These are phyloP conservation scores for Limnomonas spitsbergensis DNA, from an alignment of 139 green algal species.

Conservation along the genomic window DNA sequence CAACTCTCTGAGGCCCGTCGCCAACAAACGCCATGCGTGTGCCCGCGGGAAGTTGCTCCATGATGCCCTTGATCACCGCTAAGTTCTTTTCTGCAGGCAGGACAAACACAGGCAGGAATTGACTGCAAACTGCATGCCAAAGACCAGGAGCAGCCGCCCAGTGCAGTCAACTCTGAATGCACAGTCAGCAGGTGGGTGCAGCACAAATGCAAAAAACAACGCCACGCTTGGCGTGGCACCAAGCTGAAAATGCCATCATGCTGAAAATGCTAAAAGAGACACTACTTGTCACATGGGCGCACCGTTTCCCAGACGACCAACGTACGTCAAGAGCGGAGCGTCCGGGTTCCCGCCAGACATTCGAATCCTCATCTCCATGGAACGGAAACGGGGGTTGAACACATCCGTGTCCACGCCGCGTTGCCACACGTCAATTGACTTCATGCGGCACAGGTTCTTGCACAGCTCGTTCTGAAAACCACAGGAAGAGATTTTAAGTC, in stretches of 20 bases:
- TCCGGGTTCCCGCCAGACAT: slow-evolving; percentile 72
- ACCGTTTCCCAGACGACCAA: slow-evolving; percentile 81
- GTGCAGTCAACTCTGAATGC: too few relatives aligned
- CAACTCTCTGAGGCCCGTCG: slow-evolving; percentile 72
- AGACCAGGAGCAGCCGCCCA: background rate
- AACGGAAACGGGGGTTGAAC: slow-evolving; percentile 60
- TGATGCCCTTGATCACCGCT: slow-evolving; percentile 55
- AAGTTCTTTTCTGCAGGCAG: slow-evolving; percentile 75
- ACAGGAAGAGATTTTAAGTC: background rate
- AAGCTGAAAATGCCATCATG: too few relatives aligned
- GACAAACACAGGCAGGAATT: background rate
- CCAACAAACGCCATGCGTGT: slow-evolving; percentile 78
- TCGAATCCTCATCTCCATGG: slow-evolving; percentile 59
- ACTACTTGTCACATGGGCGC: background rate
- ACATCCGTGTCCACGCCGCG: slow-evolving; percentile 79
- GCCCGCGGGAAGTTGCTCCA: slow-evolving; percentile 1
- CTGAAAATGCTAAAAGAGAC: too few relatives aligned
- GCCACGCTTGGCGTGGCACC: too few relatives aligned
- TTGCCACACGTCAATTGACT: slow-evolving; percentile 80
- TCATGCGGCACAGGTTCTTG: slow-evolving; percentile 34
- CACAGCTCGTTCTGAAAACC: slow-evolving; percentile 39
- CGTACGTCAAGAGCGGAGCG: slow-evolving; percentile 82
- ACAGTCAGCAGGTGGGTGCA: too few relatives aligned
- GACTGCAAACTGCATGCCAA: background rate
- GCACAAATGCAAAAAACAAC: too few relatives aligned